A percentile compares a stretch with the other conserved stretches of the same genome.
These are phyloP conservation scores for Choiromyces venosus DNA, from an alignment of 495 filamentous ascomycete genomes.

Conservation along the genomic window DNA sequence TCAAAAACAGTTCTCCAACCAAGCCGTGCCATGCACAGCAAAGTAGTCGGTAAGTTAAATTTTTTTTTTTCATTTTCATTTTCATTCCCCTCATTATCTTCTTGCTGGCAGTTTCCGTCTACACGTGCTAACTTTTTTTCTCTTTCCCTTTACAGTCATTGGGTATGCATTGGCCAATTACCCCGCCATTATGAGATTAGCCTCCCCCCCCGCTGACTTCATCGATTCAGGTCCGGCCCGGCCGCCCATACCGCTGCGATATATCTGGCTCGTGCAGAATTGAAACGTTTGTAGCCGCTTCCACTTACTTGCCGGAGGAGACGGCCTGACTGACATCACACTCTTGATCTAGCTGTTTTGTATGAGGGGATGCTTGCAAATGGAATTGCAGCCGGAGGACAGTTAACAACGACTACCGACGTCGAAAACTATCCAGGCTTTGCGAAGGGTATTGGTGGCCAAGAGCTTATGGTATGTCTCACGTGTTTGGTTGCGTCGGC, in stretches of 20 bases:
- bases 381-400: conserved; percentile 90
- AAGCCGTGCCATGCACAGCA: conserved; percentile 65
- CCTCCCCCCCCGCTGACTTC: conserved; percentile 7
- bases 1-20: not conserved
- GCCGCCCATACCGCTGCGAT: conserved; percentile 95
- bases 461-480: conserved; percentile 67
- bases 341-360: conserved; percentile 59
- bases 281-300: conserved; percentile 54
- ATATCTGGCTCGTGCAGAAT: conserved; percentile 88
- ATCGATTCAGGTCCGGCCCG: conserved; percentile 79
- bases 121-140: conserved; percentile 13
- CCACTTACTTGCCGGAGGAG: not conserved
- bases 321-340: conserved; percentile 21
- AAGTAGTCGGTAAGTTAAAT: conserved; percentile 73
- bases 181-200: conserved; percentile 45
- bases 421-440: conserved; percentile 98
- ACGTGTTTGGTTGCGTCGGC: not conserved
- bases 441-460: conserved; percentile 75
- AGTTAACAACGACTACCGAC: conserved; percentile 96
- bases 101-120: not conserved
- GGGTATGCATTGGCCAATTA: conserved; percentile 36
- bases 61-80: not conserved
- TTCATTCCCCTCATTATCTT: not conserved
- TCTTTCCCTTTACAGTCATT: conserved; percentile 32
- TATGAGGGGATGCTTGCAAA: conserved; percentile 98